Evolutionary conservation across 108 stramenopile genomes (phyloP).

Genomic region (Nannochloropsis gaditana): DNA sequence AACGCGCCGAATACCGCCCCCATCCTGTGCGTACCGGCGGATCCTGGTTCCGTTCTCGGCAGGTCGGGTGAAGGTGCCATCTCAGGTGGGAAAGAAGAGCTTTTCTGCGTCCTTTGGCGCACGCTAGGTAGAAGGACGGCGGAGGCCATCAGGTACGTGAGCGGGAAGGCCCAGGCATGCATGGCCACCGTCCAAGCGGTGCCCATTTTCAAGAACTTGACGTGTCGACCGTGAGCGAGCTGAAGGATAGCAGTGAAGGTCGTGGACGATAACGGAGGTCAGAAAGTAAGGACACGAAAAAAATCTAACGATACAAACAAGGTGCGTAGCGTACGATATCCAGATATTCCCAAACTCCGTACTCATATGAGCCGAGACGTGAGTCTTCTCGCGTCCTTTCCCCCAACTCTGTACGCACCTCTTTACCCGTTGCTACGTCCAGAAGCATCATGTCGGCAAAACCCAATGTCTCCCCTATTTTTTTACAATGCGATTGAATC

Average conservation of each 20-base stretch:
- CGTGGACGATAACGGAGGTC: background rate
- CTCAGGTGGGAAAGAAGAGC: no score
- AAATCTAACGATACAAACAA: background rate
- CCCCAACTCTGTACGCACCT: background rate
- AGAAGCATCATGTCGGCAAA: constrained; percentile 12
- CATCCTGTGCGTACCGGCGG: no score
- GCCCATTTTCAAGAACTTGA: background rate
- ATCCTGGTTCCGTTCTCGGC: no score
- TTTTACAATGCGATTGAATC: constrained; percentile 18
- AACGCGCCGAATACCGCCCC: no score
- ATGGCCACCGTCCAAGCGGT: background rate
- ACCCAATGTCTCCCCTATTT: background rate
- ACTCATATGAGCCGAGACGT: no score
- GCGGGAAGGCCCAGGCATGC: background rate
- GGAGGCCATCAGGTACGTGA: background rate
- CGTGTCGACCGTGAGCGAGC: constrained; percentile 14
- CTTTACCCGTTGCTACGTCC: background rate
- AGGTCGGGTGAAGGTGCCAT: no score
- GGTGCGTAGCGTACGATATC: no score
- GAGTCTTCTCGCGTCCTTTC: background rate
- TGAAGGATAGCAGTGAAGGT: background rate
- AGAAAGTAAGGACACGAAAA: background rate
- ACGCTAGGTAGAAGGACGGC: background rate
- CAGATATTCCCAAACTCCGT: no score
- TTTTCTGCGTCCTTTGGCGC: no score